Evolutionary conservation across 352 stramenopile species (phyloP).

Genomic region (Lagenidium giganteum): DNA sequence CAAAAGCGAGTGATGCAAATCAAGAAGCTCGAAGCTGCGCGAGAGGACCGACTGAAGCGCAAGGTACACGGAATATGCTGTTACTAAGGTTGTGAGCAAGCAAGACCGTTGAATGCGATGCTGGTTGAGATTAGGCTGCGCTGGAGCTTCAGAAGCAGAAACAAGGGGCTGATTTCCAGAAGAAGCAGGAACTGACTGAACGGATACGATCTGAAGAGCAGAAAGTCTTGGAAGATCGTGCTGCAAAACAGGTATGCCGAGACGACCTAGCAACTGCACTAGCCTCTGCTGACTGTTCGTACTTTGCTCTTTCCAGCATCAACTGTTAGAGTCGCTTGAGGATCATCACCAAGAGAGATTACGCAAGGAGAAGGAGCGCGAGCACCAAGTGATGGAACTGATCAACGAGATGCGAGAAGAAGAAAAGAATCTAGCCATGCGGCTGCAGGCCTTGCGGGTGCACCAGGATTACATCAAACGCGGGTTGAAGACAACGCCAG

Average conservation of each 20-base stretch:
- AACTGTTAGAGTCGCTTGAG: constrained; percentile 16
- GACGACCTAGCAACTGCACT: not conserved
- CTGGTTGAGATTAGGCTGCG: constrained; percentile 14
- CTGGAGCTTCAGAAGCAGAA: constrained; percentile 29
- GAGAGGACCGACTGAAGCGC: constrained; percentile 27
- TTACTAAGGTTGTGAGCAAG: not conserved
- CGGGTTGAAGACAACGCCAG: too few species aligned
- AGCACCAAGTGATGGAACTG: constrained; percentile 22
- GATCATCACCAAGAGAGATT: constrained; percentile 22
- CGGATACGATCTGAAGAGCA: constrained; percentile 32
- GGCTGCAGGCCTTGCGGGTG: constrained; percentile 33
- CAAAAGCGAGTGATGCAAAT: constrained; percentile 29
- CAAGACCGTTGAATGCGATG: not conserved
- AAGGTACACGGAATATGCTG: constrained; percentile 16
- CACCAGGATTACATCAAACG: constrained; percentile 27
- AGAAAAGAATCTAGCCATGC: constrained; percentile 29
- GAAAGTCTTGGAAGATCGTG: constrained; percentile 14
- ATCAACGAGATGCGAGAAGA: constrained; percentile 33
- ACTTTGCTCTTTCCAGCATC: constrained; percentile 11
- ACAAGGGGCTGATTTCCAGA: constrained; percentile 18
- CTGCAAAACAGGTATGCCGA: constrained; percentile 22
- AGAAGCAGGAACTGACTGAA: constrained; percentile 23
- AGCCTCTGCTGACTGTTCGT: constrained; percentile 3
- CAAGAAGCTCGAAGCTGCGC: constrained; percentile 25
- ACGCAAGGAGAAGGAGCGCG: constrained; percentile 20